Percentiles rank a stretch among this genome's conserved stretches.
Evolutionary conservation across 306 rosid species (phyloP).

Genomic region (Casuarina glauca): DNA sequence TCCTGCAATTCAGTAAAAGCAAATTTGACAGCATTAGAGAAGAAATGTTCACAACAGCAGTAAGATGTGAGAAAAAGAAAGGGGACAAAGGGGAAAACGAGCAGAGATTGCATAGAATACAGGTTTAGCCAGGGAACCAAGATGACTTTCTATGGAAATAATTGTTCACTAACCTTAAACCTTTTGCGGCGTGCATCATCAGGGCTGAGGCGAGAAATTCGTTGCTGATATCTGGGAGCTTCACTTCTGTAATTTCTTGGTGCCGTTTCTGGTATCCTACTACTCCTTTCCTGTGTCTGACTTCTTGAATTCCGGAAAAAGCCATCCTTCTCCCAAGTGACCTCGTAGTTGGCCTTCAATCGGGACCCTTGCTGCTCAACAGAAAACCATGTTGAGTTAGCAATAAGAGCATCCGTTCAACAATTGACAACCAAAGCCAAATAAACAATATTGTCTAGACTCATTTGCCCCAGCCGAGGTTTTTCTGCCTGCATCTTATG

Average conservation of each 20-base stretch:
- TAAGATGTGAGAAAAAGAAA: neutral
- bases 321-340: constrained; percentile 77
- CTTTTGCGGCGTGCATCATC: constrained; percentile 68
- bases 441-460: neutral
- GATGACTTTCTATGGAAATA: neutral
- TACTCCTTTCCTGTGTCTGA: constrained; percentile 43
- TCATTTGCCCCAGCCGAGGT: neutral
- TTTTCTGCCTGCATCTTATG: constrained; percentile 13
- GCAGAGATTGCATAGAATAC: neutral
- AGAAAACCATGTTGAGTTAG: constrained; percentile 22
- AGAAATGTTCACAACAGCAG: neutral
- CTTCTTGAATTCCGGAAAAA: constrained; percentile 51
- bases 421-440: neutral
- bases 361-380: constrained; percentile 76
- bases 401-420: constrained; percentile 1
- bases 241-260: constrained; percentile 58
- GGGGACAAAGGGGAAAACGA: constrained; percentile 1
- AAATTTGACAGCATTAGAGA: constrained; percentile 26
- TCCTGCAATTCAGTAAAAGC: constrained; percentile 50
- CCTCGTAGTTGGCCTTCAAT: constrained; percentile 79
- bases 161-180: constrained; percentile 61
- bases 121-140: neutral
- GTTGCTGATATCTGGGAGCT: constrained; percentile 62
- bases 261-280: constrained; percentile 29
- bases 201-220: constrained; percentile 51